Percentiles rank a stretch among this genome's conserved stretches.
These are phyloP conservation scores for Cryptococcus wingfieldii DNA, from an alignment of 1,284 basidiomycete species.

Conservation along the genomic window DNA sequence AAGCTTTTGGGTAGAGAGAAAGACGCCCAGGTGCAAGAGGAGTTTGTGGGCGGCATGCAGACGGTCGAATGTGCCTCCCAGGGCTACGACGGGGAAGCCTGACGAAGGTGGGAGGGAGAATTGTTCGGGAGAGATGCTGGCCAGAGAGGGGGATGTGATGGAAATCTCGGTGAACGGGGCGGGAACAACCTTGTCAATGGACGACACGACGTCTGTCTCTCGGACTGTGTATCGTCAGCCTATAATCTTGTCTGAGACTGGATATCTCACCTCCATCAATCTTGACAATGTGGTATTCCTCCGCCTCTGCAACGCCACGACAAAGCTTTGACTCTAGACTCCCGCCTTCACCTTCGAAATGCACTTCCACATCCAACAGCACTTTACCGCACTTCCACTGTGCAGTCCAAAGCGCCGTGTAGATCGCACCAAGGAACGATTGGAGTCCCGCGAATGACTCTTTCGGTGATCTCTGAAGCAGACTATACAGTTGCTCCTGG, in stretches of 20 bases:
- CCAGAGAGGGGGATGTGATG: neutral
- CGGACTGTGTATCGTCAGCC: neutral
- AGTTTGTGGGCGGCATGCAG: slow-evolving; percentile 98
- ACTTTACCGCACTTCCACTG: slow-evolving; percentile 37
- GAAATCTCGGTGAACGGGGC: neutral
- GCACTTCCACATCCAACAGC: slow-evolving; percentile 43
- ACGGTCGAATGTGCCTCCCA: slow-evolving; percentile 91
- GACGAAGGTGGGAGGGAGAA: slow-evolving; percentile 8
- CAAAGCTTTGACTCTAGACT: slow-evolving; percentile 20
- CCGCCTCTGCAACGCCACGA: slow-evolving; percentile 2
- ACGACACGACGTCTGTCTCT: neutral
- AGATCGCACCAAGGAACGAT: slow-evolving; percentile 42
- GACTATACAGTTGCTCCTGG: slow-evolving; percentile 25
- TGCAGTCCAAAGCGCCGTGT: slow-evolving; percentile 38
- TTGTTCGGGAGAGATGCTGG: neutral
- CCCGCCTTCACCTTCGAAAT: slow-evolving; percentile 37
- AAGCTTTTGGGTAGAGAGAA: slow-evolving; percentile 71
- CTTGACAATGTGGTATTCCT: slow-evolving; percentile 10
- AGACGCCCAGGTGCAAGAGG: slow-evolving; percentile 82
- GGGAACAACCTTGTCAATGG: neutral
- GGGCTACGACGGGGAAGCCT: slow-evolving; percentile 41
- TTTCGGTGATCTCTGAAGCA: slow-evolving; percentile 16
- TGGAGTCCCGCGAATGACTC: slow-evolving; percentile 35
- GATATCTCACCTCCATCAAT: slow-evolving; percentile 18
- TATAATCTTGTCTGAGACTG: neutral